Evolutionary conservation across 1,139 yeast genomes (phyloP), one percentile per base, ranked within the genome.

Genomic region (Saccharomyces hybrid): DNA sequence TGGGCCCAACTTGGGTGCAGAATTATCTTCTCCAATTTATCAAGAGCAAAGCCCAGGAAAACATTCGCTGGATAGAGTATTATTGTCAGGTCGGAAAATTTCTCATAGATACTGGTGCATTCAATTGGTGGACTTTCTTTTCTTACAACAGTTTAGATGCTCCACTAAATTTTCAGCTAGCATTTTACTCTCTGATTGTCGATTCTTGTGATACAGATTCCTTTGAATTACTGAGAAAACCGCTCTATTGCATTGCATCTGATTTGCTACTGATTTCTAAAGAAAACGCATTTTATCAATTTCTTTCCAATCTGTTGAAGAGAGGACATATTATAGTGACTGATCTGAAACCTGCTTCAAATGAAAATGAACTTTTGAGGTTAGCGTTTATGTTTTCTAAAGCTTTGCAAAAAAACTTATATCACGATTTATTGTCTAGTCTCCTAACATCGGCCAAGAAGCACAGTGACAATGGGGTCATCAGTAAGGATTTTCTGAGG

Each of bases 121-220:
- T 64, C n/a, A 59, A 67, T 3, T 67, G 70, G 70, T 68, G 71
- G 72, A 57, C 66, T 1, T 63, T 67, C 41, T 55, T 62, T 23
- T 57, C 59, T 30, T 69, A 65, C 51, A 64, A 62, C 50, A 57
- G 57, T 5, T 50, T 67, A 42, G 57, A 59, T 5, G 55, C 56
- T 1, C 48, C 54, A 7, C 52, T 58, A 6, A 54, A 55, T 31
- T 34, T 64, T 3, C 57, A 54, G 30, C 67, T 66, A 26, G 46
- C 28, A 2, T 38, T 26, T 44, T 54, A 59, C 42, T 55, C 59
- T 20, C 58, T 59, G 32, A 44, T 64, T 5, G 41, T 64, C 2
- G 52, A 54, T 25, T 54, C 57, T 5, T 61, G 69, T 49, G 71
- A 67, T 50, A 38, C 32, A 8, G 55, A 58, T n/a, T 58, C 70